These are phyloP conservation scores for Dacryopinax spathularia DNA, from an alignment of 768 basidiomycete species.

Conservation along the genomic window DNA sequence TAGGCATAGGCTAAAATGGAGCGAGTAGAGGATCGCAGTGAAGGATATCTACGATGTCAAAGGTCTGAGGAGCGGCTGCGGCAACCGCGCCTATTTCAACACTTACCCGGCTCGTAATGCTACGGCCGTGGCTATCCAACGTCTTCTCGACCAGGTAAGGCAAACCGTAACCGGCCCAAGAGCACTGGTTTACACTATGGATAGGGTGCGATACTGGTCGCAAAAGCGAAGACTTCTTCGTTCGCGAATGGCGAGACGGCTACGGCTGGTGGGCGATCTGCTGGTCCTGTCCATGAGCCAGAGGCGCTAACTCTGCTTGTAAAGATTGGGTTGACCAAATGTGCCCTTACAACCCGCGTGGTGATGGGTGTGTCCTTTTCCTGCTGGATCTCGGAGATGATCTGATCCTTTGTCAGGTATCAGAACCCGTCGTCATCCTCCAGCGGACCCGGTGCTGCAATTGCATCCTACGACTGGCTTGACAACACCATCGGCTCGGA, in stretches of 20 bases:
- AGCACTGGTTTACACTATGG: no score
- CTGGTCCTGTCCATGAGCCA: no score
- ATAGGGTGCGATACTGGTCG: constrained; percentile 38
- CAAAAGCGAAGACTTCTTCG: constrained; percentile 40
- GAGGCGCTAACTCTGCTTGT: no score
- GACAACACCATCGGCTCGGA: constrained; percentile 21
- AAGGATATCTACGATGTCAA: constrained; percentile 34
- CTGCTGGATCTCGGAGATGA: no score
- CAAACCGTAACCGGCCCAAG: constrained; percentile 32
- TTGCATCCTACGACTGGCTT: constrained; percentile 21
- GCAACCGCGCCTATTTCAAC: constrained; percentile 24
- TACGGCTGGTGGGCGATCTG: no score
- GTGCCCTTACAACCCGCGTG: constrained; percentile 20
- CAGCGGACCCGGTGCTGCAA: constrained; percentile 15
- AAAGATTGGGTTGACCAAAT: constrained; percentile 17
- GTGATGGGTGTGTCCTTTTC: no score
- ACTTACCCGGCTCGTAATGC: background rate
- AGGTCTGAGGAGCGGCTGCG: constrained; percentile 27
- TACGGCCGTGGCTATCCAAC: constrained; percentile 3
- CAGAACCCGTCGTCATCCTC: constrained; percentile 17
- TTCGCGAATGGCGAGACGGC: constrained; percentile 32
- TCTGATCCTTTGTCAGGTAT: no score
- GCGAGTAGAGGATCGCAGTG: no score
- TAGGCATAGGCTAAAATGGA: no score
- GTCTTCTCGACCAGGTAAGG: constrained; percentile 24